Percentiles rank a stretch among this genome's conserved stretches.
These are phyloP conservation scores for Phascolomyces articulosus DNA, from an alignment of 371 early-diverging fungal species.

Conservation along the genomic window DNA sequence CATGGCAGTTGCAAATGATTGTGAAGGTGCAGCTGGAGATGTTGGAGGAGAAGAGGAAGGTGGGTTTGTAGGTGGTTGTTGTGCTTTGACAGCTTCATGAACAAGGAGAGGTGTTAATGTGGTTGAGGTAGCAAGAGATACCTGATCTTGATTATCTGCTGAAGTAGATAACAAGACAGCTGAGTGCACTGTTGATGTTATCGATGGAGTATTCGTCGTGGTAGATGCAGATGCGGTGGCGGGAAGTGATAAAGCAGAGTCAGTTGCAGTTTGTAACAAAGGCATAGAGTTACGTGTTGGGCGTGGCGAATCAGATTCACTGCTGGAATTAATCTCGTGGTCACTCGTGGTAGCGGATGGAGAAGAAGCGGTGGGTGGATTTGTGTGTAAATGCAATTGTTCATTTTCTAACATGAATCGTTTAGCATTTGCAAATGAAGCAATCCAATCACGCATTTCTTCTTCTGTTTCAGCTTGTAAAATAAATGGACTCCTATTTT, in stretches of 20 bases:
- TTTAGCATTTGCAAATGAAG: constrained; percentile 67
- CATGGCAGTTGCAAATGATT: constrained; percentile 25
- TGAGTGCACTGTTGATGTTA: constrained; percentile 9
- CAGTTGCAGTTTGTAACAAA: constrained; percentile 6
- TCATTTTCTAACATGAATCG: constrained; percentile 30
- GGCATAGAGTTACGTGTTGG: constrained; percentile 10
- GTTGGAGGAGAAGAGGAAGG: constrained; percentile 21
- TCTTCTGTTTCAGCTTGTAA: constrained; percentile 75
- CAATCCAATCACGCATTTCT: constrained; percentile 72
- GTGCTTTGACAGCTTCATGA: constrained; percentile 38
- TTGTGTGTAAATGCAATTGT: constrained; percentile 12
- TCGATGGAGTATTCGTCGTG: not conserved
- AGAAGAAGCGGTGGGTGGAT: not conserved
- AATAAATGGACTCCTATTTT: constrained; percentile 44
- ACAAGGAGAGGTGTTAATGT: constrained; percentile 44
- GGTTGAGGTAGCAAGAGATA: constrained; percentile 36
- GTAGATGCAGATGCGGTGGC: constrained; percentile 8
- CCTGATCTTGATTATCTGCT: constrained; percentile 24
- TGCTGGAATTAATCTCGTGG: not conserved
- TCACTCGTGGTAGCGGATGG: constrained; percentile 3
- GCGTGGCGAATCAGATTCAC: constrained; percentile 5
- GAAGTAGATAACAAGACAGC: constrained; percentile 43
- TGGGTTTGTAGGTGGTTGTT: constrained; percentile 17
- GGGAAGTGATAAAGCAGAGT: not conserved
- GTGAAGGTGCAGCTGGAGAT: constrained; percentile 23